phyloP scores from a whole-genome alignment of 73 alveolate species.

The Uronychia setigera region DNA sequence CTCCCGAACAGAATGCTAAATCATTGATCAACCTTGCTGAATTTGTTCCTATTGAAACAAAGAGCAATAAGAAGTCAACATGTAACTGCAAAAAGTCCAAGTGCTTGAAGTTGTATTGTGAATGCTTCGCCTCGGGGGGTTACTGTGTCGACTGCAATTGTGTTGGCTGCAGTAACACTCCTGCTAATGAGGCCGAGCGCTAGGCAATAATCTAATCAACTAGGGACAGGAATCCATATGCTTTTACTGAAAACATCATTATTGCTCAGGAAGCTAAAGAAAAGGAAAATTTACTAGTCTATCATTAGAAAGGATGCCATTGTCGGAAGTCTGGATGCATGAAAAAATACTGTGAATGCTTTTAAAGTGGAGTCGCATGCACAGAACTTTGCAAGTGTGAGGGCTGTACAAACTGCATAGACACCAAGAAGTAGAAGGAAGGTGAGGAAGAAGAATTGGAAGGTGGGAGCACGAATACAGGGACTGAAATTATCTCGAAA shows the following conservation, averaged over 20 bases:
- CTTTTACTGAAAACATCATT: slow-evolving; percentile 70
- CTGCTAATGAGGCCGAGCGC: slow-evolving; percentile 59
- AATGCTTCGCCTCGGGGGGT: slow-evolving; percentile 91
- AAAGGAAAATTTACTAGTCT: slow-evolving; percentile 8
- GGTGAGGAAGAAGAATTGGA: too few species aligned
- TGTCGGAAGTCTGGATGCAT: slow-evolving; percentile 94
- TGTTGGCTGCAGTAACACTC: slow-evolving; percentile 73
- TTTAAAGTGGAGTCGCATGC: slow-evolving; percentile 88
- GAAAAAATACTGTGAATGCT: slow-evolving; percentile 97
- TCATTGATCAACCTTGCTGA: neutral
- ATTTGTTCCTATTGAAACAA: neutral
- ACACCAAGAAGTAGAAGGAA: too few species aligned
- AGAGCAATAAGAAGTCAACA: slow-evolving; percentile 12
- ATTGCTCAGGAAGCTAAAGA: slow-evolving; percentile 35
- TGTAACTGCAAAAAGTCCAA: slow-evolving; percentile 94
- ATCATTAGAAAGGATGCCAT: slow-evolving; percentile 83
- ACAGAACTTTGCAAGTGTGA: slow-evolving; percentile 91
- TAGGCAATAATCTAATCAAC: slow-evolving; percentile 66
- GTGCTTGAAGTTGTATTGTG: slow-evolving; percentile 96
- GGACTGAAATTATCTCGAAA: too few species aligned
- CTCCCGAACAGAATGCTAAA: too few species aligned
- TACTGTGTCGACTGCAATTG: slow-evolving; percentile 80
- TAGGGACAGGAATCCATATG: slow-evolving; percentile 67
- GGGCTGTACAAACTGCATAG: slow-evolving; percentile 84
- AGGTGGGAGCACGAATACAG: too few species aligned